These are phyloP conservation scores for Protea cynaroides DNA, from an alignment of 164 flowering plant genomes.

Conservation along the genomic window DNA sequence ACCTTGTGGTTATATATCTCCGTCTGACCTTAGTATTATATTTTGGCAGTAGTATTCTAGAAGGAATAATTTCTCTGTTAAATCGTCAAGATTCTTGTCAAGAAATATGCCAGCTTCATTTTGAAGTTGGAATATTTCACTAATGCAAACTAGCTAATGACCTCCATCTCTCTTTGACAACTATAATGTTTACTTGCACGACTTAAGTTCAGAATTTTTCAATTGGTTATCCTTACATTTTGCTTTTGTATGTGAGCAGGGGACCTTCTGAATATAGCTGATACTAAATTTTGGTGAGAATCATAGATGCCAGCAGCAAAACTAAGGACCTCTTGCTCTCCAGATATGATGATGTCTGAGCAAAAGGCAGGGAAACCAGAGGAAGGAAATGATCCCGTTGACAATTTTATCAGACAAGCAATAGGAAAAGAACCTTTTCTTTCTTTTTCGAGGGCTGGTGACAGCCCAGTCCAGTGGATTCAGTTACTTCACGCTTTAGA, in stretches of 20 bases:
- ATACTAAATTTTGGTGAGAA: background rate
- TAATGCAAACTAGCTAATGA: too few relatives aligned
- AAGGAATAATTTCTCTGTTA: too few relatives aligned
- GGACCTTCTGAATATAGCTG: too few relatives aligned
- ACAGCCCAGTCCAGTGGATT: conserved; percentile 68
- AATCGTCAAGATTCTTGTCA: too few relatives aligned
- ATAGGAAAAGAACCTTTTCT: conserved; percentile 64
- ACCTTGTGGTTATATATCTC: too few relatives aligned
- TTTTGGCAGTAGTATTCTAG: too few relatives aligned
- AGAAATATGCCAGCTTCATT: too few relatives aligned
- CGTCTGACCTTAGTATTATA: too few relatives aligned
- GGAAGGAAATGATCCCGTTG: conserved; percentile 64
- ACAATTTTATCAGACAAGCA: conserved; percentile 60
- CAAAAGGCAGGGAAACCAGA: conserved; percentile 25
- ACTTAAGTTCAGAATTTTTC: background rate
- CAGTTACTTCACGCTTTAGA: conserved; percentile 76
- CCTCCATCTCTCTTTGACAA: background rate
- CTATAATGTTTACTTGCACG: background rate
- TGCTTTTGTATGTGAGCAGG: too few relatives aligned
- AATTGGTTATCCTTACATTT: background rate
- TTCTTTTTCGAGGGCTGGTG: conserved; percentile 61
- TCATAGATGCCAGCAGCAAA: conserved; percentile 50
- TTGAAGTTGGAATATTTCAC: too few relatives aligned
- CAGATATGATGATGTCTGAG: conserved; percentile 49
- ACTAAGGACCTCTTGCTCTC: conserved; percentile 24